Base-by-base conservation (phyloP, 1,284 basidiomycete species). In the Sporisorium iseilematis-ciliati region DNA sequence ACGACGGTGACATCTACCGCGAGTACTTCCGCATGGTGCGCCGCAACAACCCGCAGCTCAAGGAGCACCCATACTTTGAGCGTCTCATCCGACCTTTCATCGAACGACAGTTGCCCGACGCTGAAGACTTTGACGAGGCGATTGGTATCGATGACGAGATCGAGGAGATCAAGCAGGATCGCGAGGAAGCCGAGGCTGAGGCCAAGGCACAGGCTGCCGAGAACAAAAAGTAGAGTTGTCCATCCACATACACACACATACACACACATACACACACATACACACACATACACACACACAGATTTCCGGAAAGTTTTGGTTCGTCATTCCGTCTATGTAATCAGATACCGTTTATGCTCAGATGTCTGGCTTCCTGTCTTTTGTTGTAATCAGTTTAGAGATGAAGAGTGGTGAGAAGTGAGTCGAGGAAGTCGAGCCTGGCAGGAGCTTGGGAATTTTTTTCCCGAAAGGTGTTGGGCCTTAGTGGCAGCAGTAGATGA, bases 11-110 rank as follows among this genome's bases (percentile, higher is more conserved):
- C 71, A 77, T 85, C 50, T 85, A 85, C 75, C 65, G 67, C 49
- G 78, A 76, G 60, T 84, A 82, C 78, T 82, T 83, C 63, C 57
- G 73, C 51, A 75, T 75, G 66, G 77, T 85, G 10, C 74, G 76
- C 20, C 67, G 80, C 23, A 81, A 83, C 70, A 85, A 85, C 74
- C 82, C 83, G n/a, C 80, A 79, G 66, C 57, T 74, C 64, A 78
- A 78, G 75, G 79, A 77, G 20, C 88, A 88, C 81, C 87, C 87
- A 43, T 88, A 89, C 86, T 89, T 89, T 77, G 86, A 87, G 59
- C 82, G 87, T 38, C 85, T 89, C 59, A 89, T 89, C 83, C 87
- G 87, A 81, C 88, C 88, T 7, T 84, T 89, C 50, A 83, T 89
- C 62, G 86, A 88, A 64, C 85, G 89, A 61, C 65, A 84, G 62